phyloP scores from a whole-genome alignment of 2,329 filamentous ascomycete species.

The Grosmannia clavigera region DNA sequence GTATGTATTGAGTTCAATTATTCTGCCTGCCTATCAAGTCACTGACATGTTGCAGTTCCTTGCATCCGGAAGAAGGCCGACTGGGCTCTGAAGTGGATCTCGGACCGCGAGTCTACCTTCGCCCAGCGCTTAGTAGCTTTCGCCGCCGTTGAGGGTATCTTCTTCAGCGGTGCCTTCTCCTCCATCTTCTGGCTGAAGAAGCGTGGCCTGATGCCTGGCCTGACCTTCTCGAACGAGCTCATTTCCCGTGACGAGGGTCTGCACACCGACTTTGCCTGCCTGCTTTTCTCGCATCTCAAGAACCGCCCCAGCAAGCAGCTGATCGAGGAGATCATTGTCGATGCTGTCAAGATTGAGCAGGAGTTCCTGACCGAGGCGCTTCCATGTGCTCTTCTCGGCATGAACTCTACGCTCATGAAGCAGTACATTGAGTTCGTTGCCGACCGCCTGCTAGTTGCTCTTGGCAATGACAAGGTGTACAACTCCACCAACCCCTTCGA shows the following conservation, averaged over 20 bases:
- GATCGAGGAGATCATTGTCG: slow-evolving; percentile 79
- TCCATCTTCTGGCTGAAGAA: slow-evolving; percentile 99
- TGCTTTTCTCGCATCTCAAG: slow-evolving; percentile 95
- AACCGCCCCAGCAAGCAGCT: slow-evolving; percentile 74
- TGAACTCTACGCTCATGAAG: slow-evolving; percentile 97
- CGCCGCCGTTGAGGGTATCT: slow-evolving; percentile 96
- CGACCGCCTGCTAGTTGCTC: slow-evolving; percentile 81
- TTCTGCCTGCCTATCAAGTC: slow-evolving; percentile 19
- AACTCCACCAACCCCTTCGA: slow-evolving; percentile 92
- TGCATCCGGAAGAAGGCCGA: slow-evolving; percentile 98
- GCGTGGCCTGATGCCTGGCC: slow-evolving; percentile 94
- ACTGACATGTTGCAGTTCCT: slow-evolving; percentile 49
- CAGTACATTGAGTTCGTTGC: slow-evolving; percentile 99
- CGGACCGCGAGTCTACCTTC: slow-evolving; percentile 86
- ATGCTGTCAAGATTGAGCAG: slow-evolving; percentile 89
- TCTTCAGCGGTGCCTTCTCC: slow-evolving; percentile 97
- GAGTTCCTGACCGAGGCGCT: slow-evolving; percentile 96
- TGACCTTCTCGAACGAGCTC: slow-evolving; percentile 99
- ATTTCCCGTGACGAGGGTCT: slow-evolving; percentile 99
- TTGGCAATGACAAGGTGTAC: slow-evolving; percentile 92
- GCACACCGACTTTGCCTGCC: slow-evolving; percentile 97
- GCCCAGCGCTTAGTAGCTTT: slow-evolving; percentile 93
- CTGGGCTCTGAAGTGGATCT: slow-evolving; percentile 93
- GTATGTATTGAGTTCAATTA: slow-evolving; percentile 34
- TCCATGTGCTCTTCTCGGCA: slow-evolving; percentile 83